A percentile compares a stretch with the other conserved stretches of the same genome.
Conservation (phyloP, 371 early-diverging fungal genomes). For the Mucor irregularis region DNA sequence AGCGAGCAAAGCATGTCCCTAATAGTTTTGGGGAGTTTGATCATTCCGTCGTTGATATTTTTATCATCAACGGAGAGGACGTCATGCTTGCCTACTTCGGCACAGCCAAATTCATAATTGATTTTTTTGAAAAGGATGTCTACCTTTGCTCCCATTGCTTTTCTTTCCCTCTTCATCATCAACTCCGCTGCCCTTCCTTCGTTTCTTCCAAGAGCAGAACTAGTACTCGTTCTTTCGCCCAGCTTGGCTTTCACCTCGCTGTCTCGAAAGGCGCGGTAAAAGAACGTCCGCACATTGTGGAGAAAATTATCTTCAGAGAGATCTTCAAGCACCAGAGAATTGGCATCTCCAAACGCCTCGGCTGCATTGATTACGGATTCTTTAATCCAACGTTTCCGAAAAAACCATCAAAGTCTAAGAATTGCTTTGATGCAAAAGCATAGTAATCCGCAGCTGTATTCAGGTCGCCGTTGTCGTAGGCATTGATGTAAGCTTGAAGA, state of each 20-base stretch:
- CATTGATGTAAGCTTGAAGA: constrained; percentile 2
- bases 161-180: constrained; percentile 11
- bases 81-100: constrained; percentile 16
- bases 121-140: constrained; percentile 10
- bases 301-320: constrained; percentile 15
- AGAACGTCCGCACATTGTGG: constrained; percentile 9
- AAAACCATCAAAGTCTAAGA: not conserved
- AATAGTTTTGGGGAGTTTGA: constrained; percentile 12
- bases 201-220: constrained; percentile 10
- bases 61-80: constrained; percentile 16
- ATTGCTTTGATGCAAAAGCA: constrained; percentile 10
- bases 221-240: constrained; percentile 10
- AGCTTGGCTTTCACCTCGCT: constrained; percentile 5
- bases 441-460: constrained; percentile 9
- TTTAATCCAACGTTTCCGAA: constrained; percentile 4
- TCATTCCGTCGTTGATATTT: constrained; percentile 12
- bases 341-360: constrained; percentile 3
- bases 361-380: constrained; percentile 3
- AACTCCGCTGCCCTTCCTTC: constrained; percentile 12
- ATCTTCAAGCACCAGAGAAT: not conserved
- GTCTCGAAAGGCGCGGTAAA: constrained; percentile 7
- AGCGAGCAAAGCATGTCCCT: constrained; percentile 15
- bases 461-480: constrained; percentile 3
- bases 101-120: constrained; percentile 12
- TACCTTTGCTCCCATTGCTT: constrained; percentile 15